phyloP scores from a whole-genome alignment of 2,329 filamentous ascomycete genomes.

The Aspergillus tubingensis region DNA sequence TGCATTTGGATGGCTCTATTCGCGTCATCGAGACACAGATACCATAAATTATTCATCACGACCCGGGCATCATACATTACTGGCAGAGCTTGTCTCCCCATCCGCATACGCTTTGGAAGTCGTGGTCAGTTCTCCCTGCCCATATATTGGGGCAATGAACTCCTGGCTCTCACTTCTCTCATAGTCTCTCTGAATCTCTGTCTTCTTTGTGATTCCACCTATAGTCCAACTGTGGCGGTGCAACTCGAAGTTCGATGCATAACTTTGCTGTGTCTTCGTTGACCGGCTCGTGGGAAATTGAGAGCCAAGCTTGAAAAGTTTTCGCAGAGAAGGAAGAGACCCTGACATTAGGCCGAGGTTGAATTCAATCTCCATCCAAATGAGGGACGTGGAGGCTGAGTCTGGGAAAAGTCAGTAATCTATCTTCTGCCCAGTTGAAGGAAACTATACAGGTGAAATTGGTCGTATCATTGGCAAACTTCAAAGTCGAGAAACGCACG shows the following conservation, averaged over 20 bases:
- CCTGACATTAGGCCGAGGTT: slow-evolving; percentile 13
- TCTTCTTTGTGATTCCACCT: slow-evolving; percentile 10
- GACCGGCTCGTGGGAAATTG: neutral
- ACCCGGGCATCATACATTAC: neutral
- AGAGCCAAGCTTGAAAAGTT: neutral
- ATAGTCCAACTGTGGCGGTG: neutral
- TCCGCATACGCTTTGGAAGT: neutral
- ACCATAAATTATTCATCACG: neutral
- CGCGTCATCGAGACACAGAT: too few relatives aligned
- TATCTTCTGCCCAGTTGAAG: too few relatives aligned
- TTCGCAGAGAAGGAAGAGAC: slow-evolving; percentile 7
- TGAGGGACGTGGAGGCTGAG: slow-evolving; percentile 10
- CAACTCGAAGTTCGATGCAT: neutral
- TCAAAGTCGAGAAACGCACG: slow-evolving; percentile 7
- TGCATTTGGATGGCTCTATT: too few relatives aligned
- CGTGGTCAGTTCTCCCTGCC: neutral
- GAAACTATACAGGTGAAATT: slow-evolving; percentile 9
- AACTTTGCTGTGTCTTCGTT: neutral
- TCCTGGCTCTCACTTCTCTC: slow-evolving; percentile 6
- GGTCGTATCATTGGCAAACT: slow-evolving; percentile 5
- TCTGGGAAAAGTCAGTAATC: neutral
- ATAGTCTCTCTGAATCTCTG: slow-evolving; percentile 6
- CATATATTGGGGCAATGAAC: slow-evolving; percentile 2
- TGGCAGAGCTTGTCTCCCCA: neutral
- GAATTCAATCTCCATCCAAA: slow-evolving; percentile 16